Conservation (phyloP, 352 stramenopile genomes). For the Phytophthora nicotianae region DNA sequence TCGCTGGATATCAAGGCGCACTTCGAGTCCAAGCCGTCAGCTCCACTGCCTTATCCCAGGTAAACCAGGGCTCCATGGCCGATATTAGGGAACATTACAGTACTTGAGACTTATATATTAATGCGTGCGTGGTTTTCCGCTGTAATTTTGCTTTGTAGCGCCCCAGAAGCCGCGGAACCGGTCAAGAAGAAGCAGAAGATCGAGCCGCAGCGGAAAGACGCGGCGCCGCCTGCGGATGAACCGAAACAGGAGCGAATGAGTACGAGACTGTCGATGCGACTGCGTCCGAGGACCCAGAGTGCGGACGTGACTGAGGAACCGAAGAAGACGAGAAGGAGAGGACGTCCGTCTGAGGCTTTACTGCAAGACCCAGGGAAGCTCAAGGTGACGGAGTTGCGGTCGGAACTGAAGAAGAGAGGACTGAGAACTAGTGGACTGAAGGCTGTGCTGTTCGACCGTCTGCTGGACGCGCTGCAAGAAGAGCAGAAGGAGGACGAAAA, state of each 20-base stretch:
- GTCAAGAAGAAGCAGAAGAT: conserved; percentile 36
- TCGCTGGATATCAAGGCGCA: conserved; percentile 55
- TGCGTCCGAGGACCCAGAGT: conserved; percentile 6
- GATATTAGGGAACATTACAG: not conserved
- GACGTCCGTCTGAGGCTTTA: conserved; percentile 23
- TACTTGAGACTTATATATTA: not conserved
- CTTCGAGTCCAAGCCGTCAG: conserved; percentile 41
- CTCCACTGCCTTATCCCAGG: conserved; percentile 24
- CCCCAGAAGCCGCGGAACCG: conserved; percentile 8
- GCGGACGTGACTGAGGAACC: conserved; percentile 4
- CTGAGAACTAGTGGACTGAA: conserved; percentile 62
- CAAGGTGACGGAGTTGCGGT: conserved; percentile 61
- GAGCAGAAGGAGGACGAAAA: conserved; percentile 37
- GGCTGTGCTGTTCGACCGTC: conserved; percentile 47
- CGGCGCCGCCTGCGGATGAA: not conserved
- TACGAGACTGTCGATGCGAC: conserved; percentile 17
- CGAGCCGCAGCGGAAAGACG: conserved; percentile 1
- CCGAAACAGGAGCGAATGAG: conserved; percentile 3
- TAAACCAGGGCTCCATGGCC: not conserved
- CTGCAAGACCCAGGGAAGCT: conserved; percentile 31
- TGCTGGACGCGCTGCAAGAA: conserved; percentile 52
- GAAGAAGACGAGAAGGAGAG: conserved; percentile 48
- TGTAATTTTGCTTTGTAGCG: conserved; percentile 9
- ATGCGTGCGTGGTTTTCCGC: not conserved
- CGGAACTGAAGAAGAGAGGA: conserved; percentile 63